A percentile compares a stretch with the other conserved stretches of the same genome.
Conservation (phyloP, 176 grass and related monocot genomes). For the Guadua angustifolia region DNA sequence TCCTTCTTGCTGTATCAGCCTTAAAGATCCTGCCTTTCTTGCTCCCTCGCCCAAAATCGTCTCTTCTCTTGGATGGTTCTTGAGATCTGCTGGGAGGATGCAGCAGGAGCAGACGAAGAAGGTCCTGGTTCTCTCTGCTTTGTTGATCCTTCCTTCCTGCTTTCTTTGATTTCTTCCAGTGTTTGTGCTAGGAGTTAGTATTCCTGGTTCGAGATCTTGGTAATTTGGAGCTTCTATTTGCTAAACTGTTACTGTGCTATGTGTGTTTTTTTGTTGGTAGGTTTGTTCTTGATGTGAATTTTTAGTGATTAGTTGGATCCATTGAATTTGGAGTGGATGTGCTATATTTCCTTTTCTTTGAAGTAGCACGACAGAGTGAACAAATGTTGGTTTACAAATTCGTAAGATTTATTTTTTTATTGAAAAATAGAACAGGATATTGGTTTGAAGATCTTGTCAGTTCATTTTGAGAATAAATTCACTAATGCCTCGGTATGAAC, state of each 20-base stretch:
- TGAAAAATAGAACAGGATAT: not conserved
- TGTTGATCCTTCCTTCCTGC: not conserved
- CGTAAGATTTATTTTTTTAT: not conserved
- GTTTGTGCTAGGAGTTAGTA: not conserved
- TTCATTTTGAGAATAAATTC: not conserved
- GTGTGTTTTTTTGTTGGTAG: not conserved
- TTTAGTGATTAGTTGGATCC: not conserved
- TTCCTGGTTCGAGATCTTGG: constrained; percentile 33
- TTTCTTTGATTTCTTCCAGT: not conserved
- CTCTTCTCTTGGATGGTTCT: constrained; percentile 19
- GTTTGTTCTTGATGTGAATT: not conserved
- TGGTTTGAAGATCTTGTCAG: not conserved
- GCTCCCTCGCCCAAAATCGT: constrained; percentile 12
- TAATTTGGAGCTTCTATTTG: too few relatives aligned
- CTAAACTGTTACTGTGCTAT: not conserved
- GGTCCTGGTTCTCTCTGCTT: constrained; percentile 30
- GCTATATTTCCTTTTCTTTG: not conserved
- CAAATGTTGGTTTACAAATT: not conserved
- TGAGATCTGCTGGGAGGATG: constrained; percentile 36
- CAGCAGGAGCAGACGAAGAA: constrained; percentile 58
- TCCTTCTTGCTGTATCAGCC: constrained; percentile 28
- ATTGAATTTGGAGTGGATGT: not conserved
- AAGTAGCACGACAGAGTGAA: not conserved
- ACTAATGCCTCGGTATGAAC: not conserved
- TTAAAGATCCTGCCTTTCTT: constrained; percentile 42